Conservation (phyloP, 306 rosid species). For the Quercus suber region DNA sequence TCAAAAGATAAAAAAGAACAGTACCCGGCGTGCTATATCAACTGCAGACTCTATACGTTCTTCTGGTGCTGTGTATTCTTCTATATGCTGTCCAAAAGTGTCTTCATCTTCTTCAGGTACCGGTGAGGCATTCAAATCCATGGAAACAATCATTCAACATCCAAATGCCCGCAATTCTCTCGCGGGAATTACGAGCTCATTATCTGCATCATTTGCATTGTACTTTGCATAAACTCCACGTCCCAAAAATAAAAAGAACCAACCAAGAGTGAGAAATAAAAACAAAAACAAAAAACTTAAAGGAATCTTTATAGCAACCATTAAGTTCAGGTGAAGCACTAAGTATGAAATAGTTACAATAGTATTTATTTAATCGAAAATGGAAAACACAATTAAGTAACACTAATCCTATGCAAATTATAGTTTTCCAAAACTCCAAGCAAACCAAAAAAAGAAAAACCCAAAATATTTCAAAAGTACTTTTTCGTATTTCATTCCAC, state of each 20-base stretch:
- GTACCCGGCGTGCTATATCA: conserved; percentile 93
- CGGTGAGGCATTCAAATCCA: conserved; percentile 99
- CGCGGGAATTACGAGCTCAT: background rate
- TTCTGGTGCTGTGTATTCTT: conserved; percentile 56
- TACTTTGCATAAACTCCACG: conserved; percentile 5
- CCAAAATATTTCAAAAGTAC: conserved; percentile 2
- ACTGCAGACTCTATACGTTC: conserved; percentile 75
- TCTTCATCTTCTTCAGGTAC: conserved; percentile 97
- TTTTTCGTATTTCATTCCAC: background rate
- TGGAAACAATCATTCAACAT: conserved; percentile 82
- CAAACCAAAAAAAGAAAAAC: background rate
- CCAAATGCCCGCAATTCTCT: conserved; percentile 23
- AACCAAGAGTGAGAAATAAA: background rate
- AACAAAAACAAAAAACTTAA: background rate
- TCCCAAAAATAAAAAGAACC: background rate
- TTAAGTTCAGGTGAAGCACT: background rate
- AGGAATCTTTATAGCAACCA: background rate
- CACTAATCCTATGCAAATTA: background rate
- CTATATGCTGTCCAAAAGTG: conserved; percentile 53
- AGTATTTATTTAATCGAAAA: background rate
- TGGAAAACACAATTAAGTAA: background rate
- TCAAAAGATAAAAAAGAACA: background rate
- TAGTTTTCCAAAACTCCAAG: conserved; percentile 14
- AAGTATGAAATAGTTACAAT: background rate
- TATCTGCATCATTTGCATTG: conserved; percentile 33